phyloP scores from a whole-genome alignment of 768 basidiomycete genomes.

The Boletellus sp. region DNA sequence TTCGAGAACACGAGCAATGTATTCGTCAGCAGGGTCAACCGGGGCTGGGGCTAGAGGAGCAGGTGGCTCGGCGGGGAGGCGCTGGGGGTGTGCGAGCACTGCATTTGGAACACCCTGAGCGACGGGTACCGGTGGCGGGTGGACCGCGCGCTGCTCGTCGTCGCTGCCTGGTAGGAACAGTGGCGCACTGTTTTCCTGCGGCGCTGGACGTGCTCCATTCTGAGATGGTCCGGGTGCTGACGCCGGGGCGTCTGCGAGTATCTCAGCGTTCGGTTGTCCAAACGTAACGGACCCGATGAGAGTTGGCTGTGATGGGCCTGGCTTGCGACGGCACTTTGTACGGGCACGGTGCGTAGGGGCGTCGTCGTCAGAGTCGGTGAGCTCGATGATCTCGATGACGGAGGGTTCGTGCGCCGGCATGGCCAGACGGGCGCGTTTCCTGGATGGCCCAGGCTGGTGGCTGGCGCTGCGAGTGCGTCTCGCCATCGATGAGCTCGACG shows the following conservation, averaged over 20 bases:
- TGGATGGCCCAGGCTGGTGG: slow-evolving; percentile 16
- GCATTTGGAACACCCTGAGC: not conserved
- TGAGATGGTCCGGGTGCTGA: slow-evolving; percentile 12
- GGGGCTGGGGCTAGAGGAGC: slow-evolving; percentile 1
- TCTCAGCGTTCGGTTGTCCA: slow-evolving; percentile 9
- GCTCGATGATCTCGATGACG: slow-evolving; percentile 41
- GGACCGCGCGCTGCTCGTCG: slow-evolving; percentile 20
- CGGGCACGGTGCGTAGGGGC: not conserved
- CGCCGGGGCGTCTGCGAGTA: slow-evolving; percentile 9
- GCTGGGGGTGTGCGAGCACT: not conserved
- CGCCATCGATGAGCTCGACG: slow-evolving; percentile 4
- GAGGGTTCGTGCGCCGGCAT: slow-evolving; percentile 6
- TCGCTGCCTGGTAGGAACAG: slow-evolving; percentile 41
- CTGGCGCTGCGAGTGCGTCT: slow-evolving; percentile 20
- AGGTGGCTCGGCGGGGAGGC: not conserved
- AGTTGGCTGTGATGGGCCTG: slow-evolving; percentile 4
- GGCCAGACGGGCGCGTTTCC: slow-evolving; percentile 10
- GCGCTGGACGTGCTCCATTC: slow-evolving; percentile 1
- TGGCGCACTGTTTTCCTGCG: slow-evolving; percentile 13
- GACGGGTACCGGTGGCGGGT: not conserved
- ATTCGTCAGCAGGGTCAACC: slow-evolving; percentile 25
- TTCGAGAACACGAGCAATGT: slow-evolving; percentile 54
- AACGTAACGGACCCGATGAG: slow-evolving; percentile 1
- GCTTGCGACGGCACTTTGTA: not conserved
- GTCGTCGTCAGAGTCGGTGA: slow-evolving; percentile 50